phyloP scores from a whole-genome alignment of 2,329 filamentous ascomycete species.

The Penicillium brasilianum region DNA sequence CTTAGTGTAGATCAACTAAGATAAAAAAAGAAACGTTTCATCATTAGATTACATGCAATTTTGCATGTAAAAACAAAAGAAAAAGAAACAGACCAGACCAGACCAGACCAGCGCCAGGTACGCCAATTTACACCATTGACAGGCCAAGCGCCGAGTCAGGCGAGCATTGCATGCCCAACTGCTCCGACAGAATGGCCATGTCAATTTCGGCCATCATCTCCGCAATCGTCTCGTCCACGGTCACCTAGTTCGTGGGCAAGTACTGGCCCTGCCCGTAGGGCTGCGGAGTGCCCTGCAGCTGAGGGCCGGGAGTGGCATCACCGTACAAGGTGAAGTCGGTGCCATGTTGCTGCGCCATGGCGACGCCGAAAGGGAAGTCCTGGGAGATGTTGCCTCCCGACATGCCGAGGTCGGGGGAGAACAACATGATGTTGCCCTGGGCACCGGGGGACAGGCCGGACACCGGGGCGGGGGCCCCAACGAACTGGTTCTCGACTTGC shows the following conservation, averaged over 20 bases:
- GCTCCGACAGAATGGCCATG: neutral
- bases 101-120: no score
- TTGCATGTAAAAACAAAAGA: neutral
- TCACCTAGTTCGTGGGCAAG: neutral
- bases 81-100: neutral
- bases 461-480: conserved; percentile 18
- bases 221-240: neutral
- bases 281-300: no score
- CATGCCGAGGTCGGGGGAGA: conserved; percentile 32
- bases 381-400: conserved; percentile 23
- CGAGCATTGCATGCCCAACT: neutral
- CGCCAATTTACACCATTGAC: no score
- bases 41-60: neutral
- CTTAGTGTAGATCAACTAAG: neutral
- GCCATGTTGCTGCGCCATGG: neutral
- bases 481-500: conserved; percentile 5
- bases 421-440: conserved; percentile 38
- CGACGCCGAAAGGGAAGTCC: neutral
- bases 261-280: no score
- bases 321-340: neutral
- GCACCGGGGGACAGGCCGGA: conserved; percentile 33
- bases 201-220: neutral
- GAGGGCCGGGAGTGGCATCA: neutral
- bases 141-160: neutral
- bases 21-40: neutral